Conservation (phyloP, 257 asterid species). For the Solanum pinnatisectum region DNA sequence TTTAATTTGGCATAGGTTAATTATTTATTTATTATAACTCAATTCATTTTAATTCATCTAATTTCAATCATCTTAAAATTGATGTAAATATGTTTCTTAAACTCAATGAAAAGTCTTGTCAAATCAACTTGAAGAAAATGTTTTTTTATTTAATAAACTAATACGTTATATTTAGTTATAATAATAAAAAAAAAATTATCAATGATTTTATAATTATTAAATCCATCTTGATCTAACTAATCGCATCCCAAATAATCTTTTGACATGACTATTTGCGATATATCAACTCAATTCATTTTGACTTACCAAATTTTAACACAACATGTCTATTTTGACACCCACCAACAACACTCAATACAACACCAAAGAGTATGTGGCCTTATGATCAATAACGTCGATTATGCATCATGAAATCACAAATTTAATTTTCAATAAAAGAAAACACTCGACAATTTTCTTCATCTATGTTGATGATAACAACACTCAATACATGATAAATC, state of each 20-base stretch:
- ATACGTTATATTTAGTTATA: neutral
- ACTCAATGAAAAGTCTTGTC: neutral
- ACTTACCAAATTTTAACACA: neutral
- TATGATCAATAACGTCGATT: neutral
- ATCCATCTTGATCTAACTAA: neutral
- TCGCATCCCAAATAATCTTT: neutral
- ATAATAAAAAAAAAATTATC: neutral
- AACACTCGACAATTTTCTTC: accelerated
- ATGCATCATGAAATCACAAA: neutral
- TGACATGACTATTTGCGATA: accelerated
- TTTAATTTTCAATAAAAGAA: neutral
- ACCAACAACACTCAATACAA: neutral
- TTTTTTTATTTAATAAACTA: neutral
- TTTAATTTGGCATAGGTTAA: neutral
- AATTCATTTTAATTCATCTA: neutral
- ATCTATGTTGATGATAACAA: neutral
- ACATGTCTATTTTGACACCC: neutral
- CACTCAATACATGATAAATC: neutral
- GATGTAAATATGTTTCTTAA: neutral
- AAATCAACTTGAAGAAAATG: neutral
- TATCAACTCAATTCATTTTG: neutral
- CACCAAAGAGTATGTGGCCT: neutral
- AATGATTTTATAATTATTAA: neutral
- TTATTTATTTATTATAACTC: neutral
- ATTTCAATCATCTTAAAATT: neutral